Percentiles rank a stretch among this genome's conserved stretches.
Conservation (phyloP, 2,329 filamentous ascomycete species). For the Botrytis paeoniae region DNA sequence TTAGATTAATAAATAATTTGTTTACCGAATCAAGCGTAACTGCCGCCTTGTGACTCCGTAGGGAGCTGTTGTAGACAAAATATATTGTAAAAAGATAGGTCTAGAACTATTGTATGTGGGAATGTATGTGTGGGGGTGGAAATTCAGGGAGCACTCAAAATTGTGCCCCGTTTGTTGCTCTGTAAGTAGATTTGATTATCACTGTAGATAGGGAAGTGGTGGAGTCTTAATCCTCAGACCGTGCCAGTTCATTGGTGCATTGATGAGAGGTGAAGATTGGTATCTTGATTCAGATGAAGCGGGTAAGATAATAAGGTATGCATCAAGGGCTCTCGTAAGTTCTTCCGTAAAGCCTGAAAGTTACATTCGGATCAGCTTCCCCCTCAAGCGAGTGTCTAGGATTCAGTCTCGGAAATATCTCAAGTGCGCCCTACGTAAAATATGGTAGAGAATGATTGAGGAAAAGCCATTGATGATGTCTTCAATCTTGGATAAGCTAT, state of each 20-base stretch:
- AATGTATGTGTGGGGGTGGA: constrained; percentile 14
- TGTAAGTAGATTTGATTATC: constrained; percentile 4
- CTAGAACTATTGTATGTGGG: constrained; percentile 14
- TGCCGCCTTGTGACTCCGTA: constrained; percentile 16
- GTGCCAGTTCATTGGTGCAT: background rate
- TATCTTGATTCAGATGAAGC: background rate
- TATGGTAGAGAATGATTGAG: background rate
- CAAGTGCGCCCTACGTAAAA: background rate
- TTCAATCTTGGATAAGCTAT: constrained; percentile 2
- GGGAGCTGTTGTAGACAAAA: constrained; percentile 3
- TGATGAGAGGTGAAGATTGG: background rate
- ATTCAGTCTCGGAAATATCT: background rate
- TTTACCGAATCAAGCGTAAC: constrained; percentile 19
- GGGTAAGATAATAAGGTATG: constrained; percentile 4
- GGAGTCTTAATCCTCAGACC: background rate
- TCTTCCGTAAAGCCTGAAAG: background rate
- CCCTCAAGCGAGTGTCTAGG: constrained; percentile 8
- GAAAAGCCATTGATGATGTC: constrained; percentile 7
- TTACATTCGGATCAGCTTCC: constrained; percentile 18
- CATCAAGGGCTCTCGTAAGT: constrained; percentile 14
- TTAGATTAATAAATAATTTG: constrained; percentile 14
- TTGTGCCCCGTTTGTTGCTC: constrained; percentile 4
- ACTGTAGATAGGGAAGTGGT: constrained; percentile 13
- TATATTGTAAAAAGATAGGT: constrained; percentile 15
- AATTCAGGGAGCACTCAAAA: constrained; percentile 10